Percentiles rank a stretch among this genome's conserved stretches.
Conservation (phyloP, 2,329 filamentous ascomycete species). For the Ophidiomyces ophidiicola region DNA sequence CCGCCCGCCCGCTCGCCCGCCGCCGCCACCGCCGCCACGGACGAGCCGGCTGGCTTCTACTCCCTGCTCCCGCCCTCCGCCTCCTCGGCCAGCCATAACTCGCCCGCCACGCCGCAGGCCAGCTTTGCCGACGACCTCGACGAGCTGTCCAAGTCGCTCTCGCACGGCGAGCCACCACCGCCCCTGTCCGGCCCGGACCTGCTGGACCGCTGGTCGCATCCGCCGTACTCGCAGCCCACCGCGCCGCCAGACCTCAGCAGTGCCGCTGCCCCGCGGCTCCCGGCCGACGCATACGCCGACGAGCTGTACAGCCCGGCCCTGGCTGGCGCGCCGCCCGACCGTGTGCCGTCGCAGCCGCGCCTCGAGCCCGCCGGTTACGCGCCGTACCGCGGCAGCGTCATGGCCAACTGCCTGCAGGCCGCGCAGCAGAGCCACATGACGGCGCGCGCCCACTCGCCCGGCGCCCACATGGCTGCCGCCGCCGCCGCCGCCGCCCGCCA, state of each 20-base stretch:
- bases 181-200: too few relatives aligned
- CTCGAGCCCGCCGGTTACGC: constrained; percentile 35
- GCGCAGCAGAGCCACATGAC: constrained; percentile 62
- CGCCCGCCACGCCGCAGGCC: constrained; percentile 49
- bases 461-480: constrained; percentile 35
- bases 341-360: constrained; percentile 12
- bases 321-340: constrained; percentile 36
- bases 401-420: constrained; percentile 64
- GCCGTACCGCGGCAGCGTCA: constrained; percentile 41
- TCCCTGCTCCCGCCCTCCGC: constrained; percentile 44
- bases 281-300: constrained; percentile 73
- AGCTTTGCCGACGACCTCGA: constrained; percentile 42
- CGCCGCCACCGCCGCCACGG: too few relatives aligned
- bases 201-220: constrained; percentile 42
- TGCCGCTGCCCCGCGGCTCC: too few relatives aligned
- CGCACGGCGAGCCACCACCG: constrained; percentile 50
- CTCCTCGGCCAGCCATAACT: constrained; percentile 49
- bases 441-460: constrained; percentile 47
- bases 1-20: too few relatives aligned
- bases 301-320: constrained; percentile 57
- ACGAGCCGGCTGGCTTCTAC: constrained; percentile 40
- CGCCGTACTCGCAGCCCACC: constrained; percentile 56
- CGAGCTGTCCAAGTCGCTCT: constrained; percentile 38
- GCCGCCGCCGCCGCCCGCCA: too few relatives aligned
- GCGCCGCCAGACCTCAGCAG: constrained; percentile 44